Evolutionary conservation across 1,284 basidiomycete species (phyloP), one percentile per base, ranked within the genome.

Genomic region (Melanopsichium pennsylvanicum): DNA sequence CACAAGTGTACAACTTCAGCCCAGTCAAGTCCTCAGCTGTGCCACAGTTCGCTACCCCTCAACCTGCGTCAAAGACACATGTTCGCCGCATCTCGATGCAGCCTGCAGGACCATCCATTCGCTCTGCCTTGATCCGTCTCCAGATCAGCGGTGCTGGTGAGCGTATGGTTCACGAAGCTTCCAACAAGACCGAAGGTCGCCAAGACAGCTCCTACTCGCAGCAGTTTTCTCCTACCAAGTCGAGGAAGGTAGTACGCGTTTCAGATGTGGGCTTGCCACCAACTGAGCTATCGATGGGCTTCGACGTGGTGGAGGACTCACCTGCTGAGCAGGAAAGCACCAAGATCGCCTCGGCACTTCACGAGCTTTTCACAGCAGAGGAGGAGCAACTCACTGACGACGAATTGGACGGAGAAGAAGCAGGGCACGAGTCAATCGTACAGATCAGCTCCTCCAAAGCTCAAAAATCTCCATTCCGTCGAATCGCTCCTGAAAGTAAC

Each of bases 331-430:
- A 33, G 16, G 56, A 57, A 2, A 49, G 45, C 15, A 43, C 52
- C 23, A 27, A 27, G 33, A 63, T 70, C 32, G 56, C 60, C 1
- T 40, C 40, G 4, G 67, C 67, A 3, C 51, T 70, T 41, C 38
- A 70, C 34, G 41, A 54, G 21, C 60, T 70, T 22, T 70, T 70
- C 42, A 43, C 44, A 4, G 60, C 56, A 12, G 67, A 60, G 42
- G 38, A 59, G 7, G 57, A 56, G 16, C 51, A 70, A 25, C 36
- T 54, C 5, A 70, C 67, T n/a, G 67, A 70, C 34, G 63, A 67
- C 18, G 63, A 67, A 32, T 6, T 21, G 34, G 18, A 8, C 13
- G 34, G 18, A 36, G 34, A 19, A 16, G 34, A 29, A 8, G 42
- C 42, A 7, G 56, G 58, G n/a, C 48, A 52, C 3, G 50, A 47